Evolutionary conservation across 345 rosid species (phyloP).

Genomic region (Populus ilicifolia): DNA sequence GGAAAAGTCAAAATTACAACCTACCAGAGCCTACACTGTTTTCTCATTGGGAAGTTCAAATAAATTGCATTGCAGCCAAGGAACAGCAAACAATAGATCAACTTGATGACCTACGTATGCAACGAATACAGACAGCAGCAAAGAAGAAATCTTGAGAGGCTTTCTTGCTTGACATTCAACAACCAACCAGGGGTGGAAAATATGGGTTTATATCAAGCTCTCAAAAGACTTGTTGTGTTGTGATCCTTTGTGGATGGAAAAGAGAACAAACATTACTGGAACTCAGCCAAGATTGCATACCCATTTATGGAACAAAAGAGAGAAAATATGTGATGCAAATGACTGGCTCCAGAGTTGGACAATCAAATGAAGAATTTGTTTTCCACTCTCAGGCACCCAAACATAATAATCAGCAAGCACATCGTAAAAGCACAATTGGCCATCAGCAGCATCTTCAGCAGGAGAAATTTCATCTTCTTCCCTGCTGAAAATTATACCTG

Average conservation of each 20-base stretch:
- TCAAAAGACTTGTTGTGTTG: background rate
- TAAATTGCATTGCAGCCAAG: background rate
- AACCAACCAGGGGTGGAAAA: background rate
- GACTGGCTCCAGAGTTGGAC: slow-evolving; percentile 98
- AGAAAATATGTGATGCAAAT: slow-evolving; percentile 80
- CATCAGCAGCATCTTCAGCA: slow-evolving; percentile 36
- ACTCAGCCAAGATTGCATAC: slow-evolving; percentile 34
- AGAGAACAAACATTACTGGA: background rate
- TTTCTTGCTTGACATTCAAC: background rate
- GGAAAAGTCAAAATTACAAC: background rate
- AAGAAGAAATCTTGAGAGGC: background rate
- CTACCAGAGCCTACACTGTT: background rate
- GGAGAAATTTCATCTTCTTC: slow-evolving; percentile 61
- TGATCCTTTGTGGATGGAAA: background rate
- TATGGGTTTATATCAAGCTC: background rate
- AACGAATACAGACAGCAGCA: background rate
- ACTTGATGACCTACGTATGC: background rate
- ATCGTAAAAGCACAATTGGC: slow-evolving; percentile 72
- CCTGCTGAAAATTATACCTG: slow-evolving; percentile 72
- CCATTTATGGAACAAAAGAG: slow-evolving; percentile 93
- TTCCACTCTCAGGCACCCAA: slow-evolving; percentile 58
- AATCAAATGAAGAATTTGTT: slow-evolving; percentile 73
- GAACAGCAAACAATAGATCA: background rate
- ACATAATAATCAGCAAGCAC: slow-evolving; percentile 91
- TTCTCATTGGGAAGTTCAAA: background rate